Base-by-base conservation (phyloP, 2,329 filamentous ascomycete genomes). In the Raffaelea albimanens region DNA sequence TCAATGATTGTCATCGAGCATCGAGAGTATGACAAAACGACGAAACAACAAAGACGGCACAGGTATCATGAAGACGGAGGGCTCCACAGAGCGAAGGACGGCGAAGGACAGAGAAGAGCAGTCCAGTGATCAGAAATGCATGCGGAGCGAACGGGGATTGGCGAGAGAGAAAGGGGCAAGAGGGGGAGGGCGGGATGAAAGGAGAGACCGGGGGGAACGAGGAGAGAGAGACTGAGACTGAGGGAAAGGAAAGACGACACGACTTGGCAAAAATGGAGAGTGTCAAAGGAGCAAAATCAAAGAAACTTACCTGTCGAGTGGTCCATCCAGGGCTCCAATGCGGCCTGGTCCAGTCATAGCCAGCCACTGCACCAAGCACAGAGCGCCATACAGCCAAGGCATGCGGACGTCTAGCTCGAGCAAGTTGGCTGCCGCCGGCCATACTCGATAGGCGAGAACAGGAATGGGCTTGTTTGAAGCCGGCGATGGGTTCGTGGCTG, bases 241-340 rank as follows among this genome's bases (percentile, higher is more conserved):
- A 29, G 9, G 13, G 22, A 40, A 20, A 7, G 7, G 39, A 22
- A 20, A 16, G 39, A 40, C 14, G 39, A 22, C 45, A 48, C 46
- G 40, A 44, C 19, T 31, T 18, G 25, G 18, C 5, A 41, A 41
- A 25, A n/a, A 41, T 20, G 19, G 19, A 40, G 21, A 40, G 19
- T 40, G 5, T 7, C 5, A 40, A 16, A 41, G 21, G 21, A 11
- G 21, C 10, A 20, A 40, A 40, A 40, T 4, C 3, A 34, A 5
- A 34, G 29, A 14, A 25, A 59, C 87, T 83, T 81, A 97, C 91
- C 88, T 94, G 72, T 97, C 91, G 66, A 96, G 70, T 63, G 82
- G 75, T 54, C 88, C 83, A 64, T 94, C 77, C 23, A 84, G 78
- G 58, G 77, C 75, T 61, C 85, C 88, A 54, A 95, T 66, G 66